A percentile compares a stretch with the other conserved stretches of the same genome.
phyloP scores from a whole-genome alignment of 192 early-diverging fungal species.

The Gonapodya sp. region DNA sequence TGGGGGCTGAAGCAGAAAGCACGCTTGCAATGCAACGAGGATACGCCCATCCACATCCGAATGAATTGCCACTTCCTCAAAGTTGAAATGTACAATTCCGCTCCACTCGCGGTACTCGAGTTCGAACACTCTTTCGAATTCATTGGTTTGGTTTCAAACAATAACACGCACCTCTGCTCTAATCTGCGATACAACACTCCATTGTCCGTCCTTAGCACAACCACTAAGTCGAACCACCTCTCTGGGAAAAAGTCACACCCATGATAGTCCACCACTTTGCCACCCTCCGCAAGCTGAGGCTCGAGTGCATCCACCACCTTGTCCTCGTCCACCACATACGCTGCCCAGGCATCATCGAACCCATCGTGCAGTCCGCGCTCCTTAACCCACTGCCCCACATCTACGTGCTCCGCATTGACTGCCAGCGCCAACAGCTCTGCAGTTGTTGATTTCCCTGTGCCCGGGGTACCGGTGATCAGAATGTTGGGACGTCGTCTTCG shows the following conservation, averaged over 20 bases:
- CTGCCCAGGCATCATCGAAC: constrained; percentile 76
- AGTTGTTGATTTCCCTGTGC: constrained; percentile 68
- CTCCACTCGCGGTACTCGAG: too few relatives aligned
- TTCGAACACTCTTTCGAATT: neutral
- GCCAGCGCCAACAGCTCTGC: constrained; percentile 69
- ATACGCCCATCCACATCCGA: too few relatives aligned
- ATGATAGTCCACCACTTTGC: constrained; percentile 88
- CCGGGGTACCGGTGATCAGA: constrained; percentile 76
- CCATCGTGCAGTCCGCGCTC: constrained; percentile 77
- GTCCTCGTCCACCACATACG: constrained; percentile 86
- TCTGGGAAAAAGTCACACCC: constrained; percentile 94
- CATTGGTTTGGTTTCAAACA: neutral
- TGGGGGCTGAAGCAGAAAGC: neutral
- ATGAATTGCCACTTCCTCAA: too few relatives aligned
- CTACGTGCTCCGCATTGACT: constrained; percentile 63
- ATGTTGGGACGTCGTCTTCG: constrained; percentile 50
- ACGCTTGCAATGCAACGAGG: too few relatives aligned
- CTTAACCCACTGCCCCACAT: constrained; percentile 82
- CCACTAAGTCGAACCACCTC: constrained; percentile 93
- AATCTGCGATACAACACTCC: constrained; percentile 69
- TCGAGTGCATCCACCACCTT: constrained; percentile 92
- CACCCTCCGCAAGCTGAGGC: constrained; percentile 63
- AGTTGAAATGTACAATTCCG: too few relatives aligned
- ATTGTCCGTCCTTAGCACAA: constrained; percentile 79
- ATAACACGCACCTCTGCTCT: constrained; percentile 45